A percentile compares a stretch with the other conserved stretches of the same genome.
Conservation (phyloP, 345 rosid species). For the Gossypium longicalyx region DNA sequence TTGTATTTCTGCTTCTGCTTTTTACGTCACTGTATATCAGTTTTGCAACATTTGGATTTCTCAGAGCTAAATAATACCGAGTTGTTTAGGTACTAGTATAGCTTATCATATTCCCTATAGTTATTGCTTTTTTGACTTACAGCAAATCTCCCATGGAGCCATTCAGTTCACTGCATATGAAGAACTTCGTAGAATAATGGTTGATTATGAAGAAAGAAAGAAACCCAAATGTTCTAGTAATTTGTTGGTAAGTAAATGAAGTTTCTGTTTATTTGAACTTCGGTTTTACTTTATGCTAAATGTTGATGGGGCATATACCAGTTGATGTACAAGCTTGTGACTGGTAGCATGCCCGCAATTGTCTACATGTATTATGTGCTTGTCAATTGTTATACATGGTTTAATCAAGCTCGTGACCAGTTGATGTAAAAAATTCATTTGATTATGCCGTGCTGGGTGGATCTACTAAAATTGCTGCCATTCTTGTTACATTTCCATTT, state of each 20-base stretch:
- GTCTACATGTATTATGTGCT: background rate
- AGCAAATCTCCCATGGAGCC: constrained; percentile 97
- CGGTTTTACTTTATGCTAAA: background rate
- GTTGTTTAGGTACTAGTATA: background rate
- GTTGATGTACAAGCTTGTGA: background rate
- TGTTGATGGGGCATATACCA: background rate
- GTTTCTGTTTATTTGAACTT: background rate
- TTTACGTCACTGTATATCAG: background rate
- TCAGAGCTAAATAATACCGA: constrained; percentile 10
- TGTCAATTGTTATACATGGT: background rate
- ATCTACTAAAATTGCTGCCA: constrained; percentile 82
- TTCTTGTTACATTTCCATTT: constrained; percentile 81
- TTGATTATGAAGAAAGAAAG: constrained; percentile 43
- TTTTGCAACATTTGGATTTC: background rate
- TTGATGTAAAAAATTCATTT: constrained; percentile 53
- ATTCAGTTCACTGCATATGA: constrained; percentile 89
- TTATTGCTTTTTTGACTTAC: constrained; percentile 30
- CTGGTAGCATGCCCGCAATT: background rate
- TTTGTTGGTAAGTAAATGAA: constrained; percentile 48
- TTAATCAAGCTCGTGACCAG: background rate
- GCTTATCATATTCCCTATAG: constrained; percentile 8
- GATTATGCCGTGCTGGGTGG: constrained; percentile 91
- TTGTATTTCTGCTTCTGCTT: background rate
- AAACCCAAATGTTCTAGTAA: constrained; percentile 30
- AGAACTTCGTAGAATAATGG: constrained; percentile 68